Base-by-base conservation (phyloP, 2,329 filamentous ascomycete genomes). In the Fusarium subglutinans region DNA sequence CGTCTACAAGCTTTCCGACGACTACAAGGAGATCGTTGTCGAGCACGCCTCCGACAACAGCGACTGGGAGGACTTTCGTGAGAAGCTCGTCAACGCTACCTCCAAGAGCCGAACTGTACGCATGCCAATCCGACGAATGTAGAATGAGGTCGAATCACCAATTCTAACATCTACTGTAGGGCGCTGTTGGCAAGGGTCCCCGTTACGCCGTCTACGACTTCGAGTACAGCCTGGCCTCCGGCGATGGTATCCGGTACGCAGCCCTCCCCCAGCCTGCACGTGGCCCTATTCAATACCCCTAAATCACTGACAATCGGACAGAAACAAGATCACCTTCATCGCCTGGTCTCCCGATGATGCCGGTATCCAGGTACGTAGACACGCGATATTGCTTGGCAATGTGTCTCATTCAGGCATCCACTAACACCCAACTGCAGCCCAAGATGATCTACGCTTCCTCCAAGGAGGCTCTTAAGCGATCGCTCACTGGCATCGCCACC, bases 361-460 rank as follows among this genome's bases (percentile, higher is more conserved):
- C 75, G 86, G 89, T 76, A 88, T 95, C 84, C 92, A 92, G 88
- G 93, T 95, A 82, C 83, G 90, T 86, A 38, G 38, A 45, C 93
- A 76, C 85, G 88, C 76, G 88, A 76, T 85, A 88, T 76, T 88
- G 93, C 84, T 91, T 91, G 87, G 92, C 94, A 28, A n/a, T 38
- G 30, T 82, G 83, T 89, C 85, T 33, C 11, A 28, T 41, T 30
- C 10, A 18, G 41, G 58, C 40, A 35, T 43, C 38, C 33, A 70
- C 75, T 64, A 48, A 75, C 75, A 53, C 26, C 37, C 24, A 40
- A 51, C 37, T 33, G 66, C 77, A 95, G 93, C 89, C 92, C 84
- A 95, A 95, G 89, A 96, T 96, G 94, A 89, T 95, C 84, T 96
- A 96, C 88, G 93, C 93, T 79, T 93, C 94, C 59, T 96, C 94